These are phyloP conservation scores for Pseudisothecium myosuroides DNA, from an alignment of 225 moss, liverwort and hornwort genomes.

Conservation along the genomic window DNA sequence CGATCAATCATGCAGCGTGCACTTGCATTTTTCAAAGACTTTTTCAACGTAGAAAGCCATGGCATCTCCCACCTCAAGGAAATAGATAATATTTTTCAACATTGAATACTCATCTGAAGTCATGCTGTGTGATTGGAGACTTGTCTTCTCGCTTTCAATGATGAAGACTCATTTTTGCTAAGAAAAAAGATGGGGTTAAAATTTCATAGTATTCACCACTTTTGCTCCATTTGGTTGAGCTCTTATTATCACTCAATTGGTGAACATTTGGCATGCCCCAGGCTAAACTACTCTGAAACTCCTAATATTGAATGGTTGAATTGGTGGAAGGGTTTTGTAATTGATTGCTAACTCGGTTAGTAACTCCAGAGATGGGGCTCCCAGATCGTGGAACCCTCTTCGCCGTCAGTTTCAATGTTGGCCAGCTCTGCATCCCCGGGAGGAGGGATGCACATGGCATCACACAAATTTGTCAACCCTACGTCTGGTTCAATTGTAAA, in stretches of 20 bases:
- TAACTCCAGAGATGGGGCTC: slow-evolving; percentile 52
- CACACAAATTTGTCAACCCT: slow-evolving; percentile 23
- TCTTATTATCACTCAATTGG: background rate
- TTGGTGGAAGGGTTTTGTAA: background rate
- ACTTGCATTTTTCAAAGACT: background rate
- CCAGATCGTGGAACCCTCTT: slow-evolving; percentile 28
- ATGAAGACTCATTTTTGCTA: background rate
- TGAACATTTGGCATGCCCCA: too few relatives aligned
- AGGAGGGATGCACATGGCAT: slow-evolving; percentile 43
- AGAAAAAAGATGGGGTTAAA: background rate
- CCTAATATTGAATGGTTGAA: background rate
- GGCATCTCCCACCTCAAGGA: background rate
- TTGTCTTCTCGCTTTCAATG: background rate
- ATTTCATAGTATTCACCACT: background rate
- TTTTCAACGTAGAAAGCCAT: background rate
- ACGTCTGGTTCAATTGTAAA: slow-evolving; percentile 17
- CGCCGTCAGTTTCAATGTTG: slow-evolving; percentile 24
- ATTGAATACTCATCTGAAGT: background rate
- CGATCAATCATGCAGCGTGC: background rate
- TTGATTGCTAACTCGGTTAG: background rate
- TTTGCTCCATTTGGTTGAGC: background rate
- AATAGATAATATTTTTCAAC: background rate
- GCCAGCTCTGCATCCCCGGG: slow-evolving; percentile 6
- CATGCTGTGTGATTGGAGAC: background rate
- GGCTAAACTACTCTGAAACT: background rate